Evolutionary conservation across 2,329 filamentous ascomycete genomes (phyloP), one percentile per base, ranked within the genome.

Genomic region (Trichoderma sp.): DNA sequence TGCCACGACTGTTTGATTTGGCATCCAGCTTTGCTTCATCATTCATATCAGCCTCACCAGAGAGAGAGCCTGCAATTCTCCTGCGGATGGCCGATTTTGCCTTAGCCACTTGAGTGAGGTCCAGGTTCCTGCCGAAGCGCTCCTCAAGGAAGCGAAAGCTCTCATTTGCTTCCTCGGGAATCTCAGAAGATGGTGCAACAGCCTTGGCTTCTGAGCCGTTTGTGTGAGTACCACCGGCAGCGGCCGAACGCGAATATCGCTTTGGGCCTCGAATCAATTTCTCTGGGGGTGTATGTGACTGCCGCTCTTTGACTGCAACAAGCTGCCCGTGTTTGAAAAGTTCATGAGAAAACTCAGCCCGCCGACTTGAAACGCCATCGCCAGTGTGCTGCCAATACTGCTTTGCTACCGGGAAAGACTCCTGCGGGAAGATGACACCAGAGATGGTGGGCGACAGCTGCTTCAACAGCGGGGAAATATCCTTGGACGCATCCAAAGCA

Each of bases 351-450:
- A 97, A 97, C 77, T 97, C 95, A 39, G 93, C 94, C 51, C 94
- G 88, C 60, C 96, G 90, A 77, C 94, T 97, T 0, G 94, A 97
- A 16, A 97, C 85, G 18, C 96, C 96, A 71, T 97, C 94, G 24
- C 96, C 96, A 0, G 92, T 91, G 79, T 99, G 96, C 78, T 98
- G 96, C 96, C 96, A 99, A 76, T 97, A 97, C 75, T 94, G 88
- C 79, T 97, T 98, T n/a, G 93, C 92, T 69, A 91, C 79, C 5
- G 87, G 81, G 74, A 90, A 94, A 21, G 88, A 81, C 14, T 89
- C 86, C 56, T 86, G 83, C 0, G 90, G 87, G 74, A 91, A 93
- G 52, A 98, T 77, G 3, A 97, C 89, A 28, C 89, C 89, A 1
- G 87, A 91, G 26, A 94, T 82, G 11, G 85, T 83, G 0, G 90